phyloP scores from a whole-genome alignment of 495 filamentous ascomycete species.

The Penicillium manginii region DNA sequence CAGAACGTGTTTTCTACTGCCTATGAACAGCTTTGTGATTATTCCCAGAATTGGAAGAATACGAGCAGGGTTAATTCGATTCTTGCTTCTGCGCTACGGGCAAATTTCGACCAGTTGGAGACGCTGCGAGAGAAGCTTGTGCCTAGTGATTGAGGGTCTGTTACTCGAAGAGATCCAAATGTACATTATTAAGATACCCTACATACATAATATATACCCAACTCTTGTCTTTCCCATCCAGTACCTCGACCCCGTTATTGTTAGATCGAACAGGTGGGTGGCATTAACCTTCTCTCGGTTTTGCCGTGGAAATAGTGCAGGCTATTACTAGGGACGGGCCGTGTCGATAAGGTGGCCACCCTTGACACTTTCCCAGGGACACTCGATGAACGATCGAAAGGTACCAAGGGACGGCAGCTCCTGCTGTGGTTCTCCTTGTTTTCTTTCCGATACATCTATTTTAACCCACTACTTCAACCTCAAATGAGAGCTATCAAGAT shows the following conservation, averaged over 20 bases:
- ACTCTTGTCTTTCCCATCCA: neutral
- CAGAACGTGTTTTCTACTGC: constrained; percentile 33
- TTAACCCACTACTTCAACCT: neutral
- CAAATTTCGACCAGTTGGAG: constrained; percentile 41
- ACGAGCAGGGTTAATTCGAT: constrained; percentile 20
- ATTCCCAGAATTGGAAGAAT: constrained; percentile 28
- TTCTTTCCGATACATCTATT: neutral
- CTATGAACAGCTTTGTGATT: constrained; percentile 22
- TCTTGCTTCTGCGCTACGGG: constrained; percentile 31
- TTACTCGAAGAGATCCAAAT: neutral
- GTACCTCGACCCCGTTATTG: no score
- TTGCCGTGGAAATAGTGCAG: neutral
- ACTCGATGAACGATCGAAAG: neutral
- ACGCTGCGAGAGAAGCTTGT: constrained; percentile 18
- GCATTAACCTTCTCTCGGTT: neutral
- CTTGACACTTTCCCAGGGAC: neutral
- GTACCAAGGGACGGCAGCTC: neutral
- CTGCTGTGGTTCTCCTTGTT: constrained; percentile 4
- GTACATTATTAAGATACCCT: constrained; percentile 1
- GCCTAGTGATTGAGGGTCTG: neutral
- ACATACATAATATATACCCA: constrained; percentile 1
- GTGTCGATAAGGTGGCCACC: neutral
- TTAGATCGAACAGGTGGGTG: neutral
- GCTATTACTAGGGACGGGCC: neutral
- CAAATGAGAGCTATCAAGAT: neutral